phyloP scores from a whole-genome alignment of 352 stramenopile genomes.

The Phytophthora brassicae region DNA sequence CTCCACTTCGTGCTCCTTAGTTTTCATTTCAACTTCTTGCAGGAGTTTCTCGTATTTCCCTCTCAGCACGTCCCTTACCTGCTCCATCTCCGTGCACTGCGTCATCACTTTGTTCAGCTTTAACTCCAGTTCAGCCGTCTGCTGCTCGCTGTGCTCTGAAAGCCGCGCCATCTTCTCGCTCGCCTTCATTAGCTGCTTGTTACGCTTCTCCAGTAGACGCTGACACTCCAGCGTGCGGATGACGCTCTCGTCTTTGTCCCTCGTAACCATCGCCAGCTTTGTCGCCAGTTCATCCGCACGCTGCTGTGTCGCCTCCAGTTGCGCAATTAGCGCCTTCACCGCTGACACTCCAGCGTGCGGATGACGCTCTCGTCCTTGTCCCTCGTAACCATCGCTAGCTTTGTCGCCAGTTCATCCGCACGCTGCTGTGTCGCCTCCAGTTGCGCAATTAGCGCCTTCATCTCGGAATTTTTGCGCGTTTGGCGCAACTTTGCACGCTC shows the following conservation, averaged over 20 bases:
- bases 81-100: constrained; percentile 45
- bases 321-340: constrained; percentile 43
- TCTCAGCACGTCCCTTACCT: constrained; percentile 34
- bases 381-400: constrained; percentile 34
- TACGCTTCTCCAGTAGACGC: constrained; percentile 84
- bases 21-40: constrained; percentile 16
- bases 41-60: constrained; percentile 32
- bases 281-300: constrained; percentile 36
- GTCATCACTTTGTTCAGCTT: constrained; percentile 34
- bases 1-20: constrained; percentile 23
- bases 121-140: constrained; percentile 47
- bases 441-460: constrained; percentile 47
- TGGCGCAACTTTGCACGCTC: constrained; percentile 73
- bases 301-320: constrained; percentile 46
- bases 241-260: constrained; percentile 59
- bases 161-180: constrained; percentile 70
- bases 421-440: constrained; percentile 42
- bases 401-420: constrained; percentile 36
- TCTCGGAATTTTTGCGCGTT: constrained; percentile 64
- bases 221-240: constrained; percentile 84
- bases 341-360: constrained; percentile 76
- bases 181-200: constrained; percentile 83
- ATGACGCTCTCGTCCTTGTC: constrained; percentile 70
- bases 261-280: constrained; percentile 33
- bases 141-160: constrained; percentile 62